Evolutionary conservation across 768 basidiomycete species (phyloP).

Genomic region (Fomitopsis serialis): DNA sequence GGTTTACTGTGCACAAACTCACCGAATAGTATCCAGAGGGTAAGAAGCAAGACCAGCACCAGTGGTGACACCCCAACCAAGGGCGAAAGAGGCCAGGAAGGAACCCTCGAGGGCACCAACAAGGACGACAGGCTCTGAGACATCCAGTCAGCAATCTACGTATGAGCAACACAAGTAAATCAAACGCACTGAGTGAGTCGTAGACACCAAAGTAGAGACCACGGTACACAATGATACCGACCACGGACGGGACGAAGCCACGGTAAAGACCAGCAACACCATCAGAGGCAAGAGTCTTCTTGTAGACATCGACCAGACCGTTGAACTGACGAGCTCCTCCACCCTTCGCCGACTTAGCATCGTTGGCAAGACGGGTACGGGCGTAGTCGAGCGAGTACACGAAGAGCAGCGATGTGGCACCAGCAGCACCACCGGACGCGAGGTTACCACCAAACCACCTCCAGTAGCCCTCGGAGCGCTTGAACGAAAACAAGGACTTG

Average conservation of each 20-base stretch:
- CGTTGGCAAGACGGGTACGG: constrained; percentile 98
- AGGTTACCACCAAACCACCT: constrained; percentile 98
- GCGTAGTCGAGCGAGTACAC: constrained; percentile 99
- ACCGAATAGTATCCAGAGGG: constrained; percentile 90
- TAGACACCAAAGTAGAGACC: constrained; percentile 99
- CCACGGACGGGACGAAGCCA: constrained; percentile 98
- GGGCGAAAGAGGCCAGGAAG: constrained; percentile 93
- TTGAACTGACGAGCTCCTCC: constrained; percentile 97
- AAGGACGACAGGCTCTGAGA: constrained; percentile 90
- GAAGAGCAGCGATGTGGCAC: constrained; percentile 97
- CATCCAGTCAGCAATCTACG: constrained; percentile 17
- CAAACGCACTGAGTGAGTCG: constrained; percentile 78
- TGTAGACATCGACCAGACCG: constrained; percentile 95
- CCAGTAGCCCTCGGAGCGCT: constrained; percentile 97
- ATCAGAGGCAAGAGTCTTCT: constrained; percentile 94
- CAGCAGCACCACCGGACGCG: constrained; percentile 97
- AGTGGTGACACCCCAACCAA: constrained; percentile 99
- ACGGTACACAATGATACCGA: constrained; percentile 99
- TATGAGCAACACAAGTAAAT: constrained; percentile 8
- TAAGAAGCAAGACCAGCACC: constrained; percentile 99
- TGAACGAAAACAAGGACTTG: constrained; percentile 98
- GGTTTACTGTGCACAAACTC: constrained; percentile 17
- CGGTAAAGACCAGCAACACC: constrained; percentile 99
- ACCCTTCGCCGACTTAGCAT: constrained; percentile 92
- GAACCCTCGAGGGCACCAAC: constrained; percentile 93